Percentiles rank a stretch among this genome's conserved stretches.
These are phyloP conservation scores for Microthyrium microscopicum DNA, from an alignment of 2,329 filamentous ascomycete genomes.

Conservation along the genomic window DNA sequence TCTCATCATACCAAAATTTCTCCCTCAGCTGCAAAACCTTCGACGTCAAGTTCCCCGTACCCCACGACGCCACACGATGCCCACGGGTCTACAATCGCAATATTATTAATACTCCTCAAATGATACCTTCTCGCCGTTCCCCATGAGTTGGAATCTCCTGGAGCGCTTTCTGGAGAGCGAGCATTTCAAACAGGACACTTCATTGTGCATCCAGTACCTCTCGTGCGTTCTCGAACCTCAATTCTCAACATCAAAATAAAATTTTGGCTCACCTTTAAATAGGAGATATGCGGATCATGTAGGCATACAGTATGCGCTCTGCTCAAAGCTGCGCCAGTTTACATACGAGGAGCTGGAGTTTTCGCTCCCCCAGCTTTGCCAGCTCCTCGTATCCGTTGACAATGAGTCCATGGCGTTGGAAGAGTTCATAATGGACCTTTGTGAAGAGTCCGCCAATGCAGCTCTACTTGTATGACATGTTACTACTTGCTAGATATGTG, in stretches of 20 bases:
- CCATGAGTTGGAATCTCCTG: constrained; percentile 62
- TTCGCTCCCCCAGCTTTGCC: constrained; percentile 71
- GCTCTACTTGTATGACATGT: constrained; percentile 48
- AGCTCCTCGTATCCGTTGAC: constrained; percentile 73
- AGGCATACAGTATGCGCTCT: constrained; percentile 77
- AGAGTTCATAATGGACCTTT: constrained; percentile 72
- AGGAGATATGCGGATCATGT: constrained; percentile 82
- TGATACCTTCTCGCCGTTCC: constrained; percentile 13
- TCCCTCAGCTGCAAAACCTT: too few species aligned
- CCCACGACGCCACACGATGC: too few species aligned
- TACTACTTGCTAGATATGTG: constrained; percentile 1
- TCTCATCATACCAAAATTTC: too few species aligned
- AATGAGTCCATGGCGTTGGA: constrained; percentile 86
- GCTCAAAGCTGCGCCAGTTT: constrained; percentile 76
- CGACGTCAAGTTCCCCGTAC: too few species aligned
- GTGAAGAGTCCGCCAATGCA: constrained; percentile 74
- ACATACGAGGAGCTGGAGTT: constrained; percentile 86
- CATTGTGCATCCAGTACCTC: constrained; percentile 75
- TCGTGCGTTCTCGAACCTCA: constrained; percentile 42
- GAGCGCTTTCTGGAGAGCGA: constrained; percentile 85
- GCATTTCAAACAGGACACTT: constrained; percentile 83
- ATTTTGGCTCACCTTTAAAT: constrained; percentile 7
- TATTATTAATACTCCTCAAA: too few species aligned
- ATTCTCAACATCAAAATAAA: neutral
- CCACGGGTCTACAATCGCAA: too few species aligned